Evolutionary conservation across 1,139 yeast species (phyloP).

Genomic region (Blastobotrys proliferans): DNA sequence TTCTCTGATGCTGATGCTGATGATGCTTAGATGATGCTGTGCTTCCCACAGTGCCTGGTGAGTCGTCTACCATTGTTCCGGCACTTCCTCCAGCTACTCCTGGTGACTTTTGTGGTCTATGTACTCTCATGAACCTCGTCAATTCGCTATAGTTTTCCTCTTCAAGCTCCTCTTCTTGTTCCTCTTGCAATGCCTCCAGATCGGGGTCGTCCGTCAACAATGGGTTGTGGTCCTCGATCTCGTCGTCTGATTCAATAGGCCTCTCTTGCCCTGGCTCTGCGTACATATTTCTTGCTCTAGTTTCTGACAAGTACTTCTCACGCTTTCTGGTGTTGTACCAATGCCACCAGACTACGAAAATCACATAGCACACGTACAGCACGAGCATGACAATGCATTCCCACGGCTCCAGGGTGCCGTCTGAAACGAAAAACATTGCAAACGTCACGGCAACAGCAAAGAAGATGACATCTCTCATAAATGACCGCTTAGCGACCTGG

Average conservation of each 20-base stretch:
- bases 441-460: conserved; percentile 46
- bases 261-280: conserved; percentile 28
- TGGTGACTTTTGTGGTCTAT: conserved; percentile 8
- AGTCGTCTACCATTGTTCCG: background rate
- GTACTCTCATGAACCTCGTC: conserved; percentile 28
- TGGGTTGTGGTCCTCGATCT: conserved; percentile 12
- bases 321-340: conserved; percentile 30
- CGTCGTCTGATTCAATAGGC: conserved; percentile 24
- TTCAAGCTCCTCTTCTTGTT: conserved; percentile 10
- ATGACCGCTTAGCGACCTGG: conserved; percentile 47
- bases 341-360: conserved; percentile 44
- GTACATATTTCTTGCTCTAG: conserved; percentile 29
- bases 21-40: background rate
- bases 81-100: background rate
- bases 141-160: conserved; percentile 29
- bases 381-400: conserved; percentile 48
- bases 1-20: conserved; percentile 6
- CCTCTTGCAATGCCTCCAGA: conserved; percentile 9
- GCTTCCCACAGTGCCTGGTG: background rate
- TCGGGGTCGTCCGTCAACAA: conserved; percentile 8
- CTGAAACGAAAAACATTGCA: conserved; percentile 41
- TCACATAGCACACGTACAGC: conserved; percentile 53
- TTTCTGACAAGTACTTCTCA: conserved; percentile 24
- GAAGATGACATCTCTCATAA: conserved; percentile 54
- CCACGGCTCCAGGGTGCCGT: conserved; percentile 43